Base-by-base conservation (phyloP, 495 filamentous ascomycete genomes). In the Immersiella caudata region DNA sequence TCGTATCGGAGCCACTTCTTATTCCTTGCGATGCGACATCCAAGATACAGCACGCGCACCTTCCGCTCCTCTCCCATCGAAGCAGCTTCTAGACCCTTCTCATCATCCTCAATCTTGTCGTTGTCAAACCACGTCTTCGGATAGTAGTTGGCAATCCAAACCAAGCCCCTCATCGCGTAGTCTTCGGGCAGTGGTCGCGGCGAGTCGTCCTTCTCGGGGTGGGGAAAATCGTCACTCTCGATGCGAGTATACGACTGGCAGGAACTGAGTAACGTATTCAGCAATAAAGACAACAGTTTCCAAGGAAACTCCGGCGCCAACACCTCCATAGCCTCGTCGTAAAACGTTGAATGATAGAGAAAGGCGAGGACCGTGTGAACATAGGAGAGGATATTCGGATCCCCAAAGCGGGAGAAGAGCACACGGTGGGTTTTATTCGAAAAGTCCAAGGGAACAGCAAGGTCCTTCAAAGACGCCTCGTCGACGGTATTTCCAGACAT, bases 111-210 rank as follows among this genome's bases (percentile, higher is more conserved):
- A 6, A 89, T 84, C 67, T 85, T 85, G 16, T 88, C 85, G 60
- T 85, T 83, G 3, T 82, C 74, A 71, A 97, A 97, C 83, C 89
- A 97, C 1, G 79, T 74, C 0, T 79, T 68, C 0, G 92, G 91
- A 63, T 88, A 95, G 65, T 93, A 91, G 11, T 78, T 73, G 51
- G 87, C 83, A 4, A 85, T 86, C 87, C 90, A 97, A 3, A 89
- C 72, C 21, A 94, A 84, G 0, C 94, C 95, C 6, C 90, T 85
- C 63, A 96, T 87, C 0, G 88, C 81, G 67, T 88, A 97, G 68
- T 99, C 95, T 68, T 97, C 95, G 0, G 92, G 89, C 0, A 97
- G 74, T 5, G 92, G 92, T n/a, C 85, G 8, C 72, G 79, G 8
- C 62, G 63, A 56, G 16, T 72, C 73, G 24, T 80, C 84, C 51